Evolutionary conservation across 179 eudicot species (phyloP).

Genomic region (Silene noctiflora): DNA sequence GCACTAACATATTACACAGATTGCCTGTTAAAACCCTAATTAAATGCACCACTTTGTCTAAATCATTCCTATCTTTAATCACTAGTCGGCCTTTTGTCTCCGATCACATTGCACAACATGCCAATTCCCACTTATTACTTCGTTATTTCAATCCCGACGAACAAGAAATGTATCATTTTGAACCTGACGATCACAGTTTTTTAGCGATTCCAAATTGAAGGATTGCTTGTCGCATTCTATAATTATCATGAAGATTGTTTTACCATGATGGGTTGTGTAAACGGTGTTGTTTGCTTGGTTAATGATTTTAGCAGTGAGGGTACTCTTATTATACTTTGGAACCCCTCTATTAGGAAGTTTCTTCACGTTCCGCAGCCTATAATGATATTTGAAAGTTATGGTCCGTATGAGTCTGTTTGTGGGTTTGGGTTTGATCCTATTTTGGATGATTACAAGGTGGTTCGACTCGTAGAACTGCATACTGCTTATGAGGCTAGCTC

Average conservation of each 20-base stretch:
- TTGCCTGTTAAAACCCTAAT: constrained; percentile 4
- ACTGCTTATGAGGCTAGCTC: too few species aligned
- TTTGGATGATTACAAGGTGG: not conserved
- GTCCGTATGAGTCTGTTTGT: not conserved
- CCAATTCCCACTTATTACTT: not conserved
- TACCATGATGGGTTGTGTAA: not conserved
- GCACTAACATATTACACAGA: not conserved
- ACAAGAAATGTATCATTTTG: not conserved
- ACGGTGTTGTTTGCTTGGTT: not conserved
- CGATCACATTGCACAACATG: not conserved
- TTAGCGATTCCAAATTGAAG: not conserved
- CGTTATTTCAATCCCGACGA: too few species aligned
- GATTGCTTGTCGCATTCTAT: not conserved
- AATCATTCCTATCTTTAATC: not conserved
- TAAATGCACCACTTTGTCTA: not conserved
- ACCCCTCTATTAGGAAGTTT: not conserved
- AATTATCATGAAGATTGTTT: not conserved
- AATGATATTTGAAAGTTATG: not conserved
- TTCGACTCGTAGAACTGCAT: not conserved
- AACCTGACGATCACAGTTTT: not conserved
- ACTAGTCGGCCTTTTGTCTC: not conserved
- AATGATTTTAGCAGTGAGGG: not conserved
- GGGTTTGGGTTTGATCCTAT: not conserved
- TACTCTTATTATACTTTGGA: not conserved
- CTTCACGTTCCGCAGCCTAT: too few species aligned